A percentile compares a stretch with the other conserved stretches of the same genome.
Evolutionary conservation across 1,139 yeast genomes (phyloP).

Genomic region (Debaryomyces robertsiae): DNA sequence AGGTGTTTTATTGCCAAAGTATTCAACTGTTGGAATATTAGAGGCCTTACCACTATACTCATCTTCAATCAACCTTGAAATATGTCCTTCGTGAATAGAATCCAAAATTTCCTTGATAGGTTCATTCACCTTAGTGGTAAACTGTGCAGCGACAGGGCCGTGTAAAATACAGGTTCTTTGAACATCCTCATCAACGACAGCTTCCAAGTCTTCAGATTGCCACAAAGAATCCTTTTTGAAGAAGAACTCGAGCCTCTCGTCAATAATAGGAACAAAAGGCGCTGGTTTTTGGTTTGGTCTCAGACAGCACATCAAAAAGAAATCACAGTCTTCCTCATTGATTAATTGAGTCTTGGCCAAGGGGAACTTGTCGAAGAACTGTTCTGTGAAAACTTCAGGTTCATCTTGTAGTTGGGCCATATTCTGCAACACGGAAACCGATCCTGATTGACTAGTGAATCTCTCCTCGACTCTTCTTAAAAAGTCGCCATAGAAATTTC

Average conservation of each 20-base stretch:
- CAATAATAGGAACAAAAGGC: constrained; percentile 94
- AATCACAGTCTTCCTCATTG: constrained; percentile 94
- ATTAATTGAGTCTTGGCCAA: constrained; percentile 78
- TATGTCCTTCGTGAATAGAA: constrained; percentile 87
- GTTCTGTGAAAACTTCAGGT: constrained; percentile 63
- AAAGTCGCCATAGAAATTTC: constrained; percentile 85
- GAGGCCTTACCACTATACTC: constrained; percentile 70
- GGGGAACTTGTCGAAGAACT: constrained; percentile 69
- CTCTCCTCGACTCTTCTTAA: constrained; percentile 97
- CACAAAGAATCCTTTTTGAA: constrained; percentile 98
- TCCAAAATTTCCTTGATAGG: constrained; percentile 92
- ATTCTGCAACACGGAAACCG: constrained; percentile 71
- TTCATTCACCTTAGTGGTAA: constrained; percentile 81
- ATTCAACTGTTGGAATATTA: constrained; percentile 83
- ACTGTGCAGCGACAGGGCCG: constrained; percentile 98
- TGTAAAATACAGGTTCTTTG: constrained; percentile 97
- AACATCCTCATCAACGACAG: constrained; percentile 94
- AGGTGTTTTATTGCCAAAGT: constrained; percentile 72
- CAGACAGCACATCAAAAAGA: constrained; percentile 80
- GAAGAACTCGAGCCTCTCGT: constrained; percentile 91
- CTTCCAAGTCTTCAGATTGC: constrained; percentile 97
- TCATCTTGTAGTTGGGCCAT: constrained; percentile 60
- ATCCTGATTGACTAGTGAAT: constrained; percentile 60
- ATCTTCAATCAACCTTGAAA: constrained; percentile 66
- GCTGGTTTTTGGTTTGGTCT: constrained; percentile 94